Base-by-base conservation (phyloP, 2,329 filamentous ascomycete species). In the Cladophialophora psammophila region DNA sequence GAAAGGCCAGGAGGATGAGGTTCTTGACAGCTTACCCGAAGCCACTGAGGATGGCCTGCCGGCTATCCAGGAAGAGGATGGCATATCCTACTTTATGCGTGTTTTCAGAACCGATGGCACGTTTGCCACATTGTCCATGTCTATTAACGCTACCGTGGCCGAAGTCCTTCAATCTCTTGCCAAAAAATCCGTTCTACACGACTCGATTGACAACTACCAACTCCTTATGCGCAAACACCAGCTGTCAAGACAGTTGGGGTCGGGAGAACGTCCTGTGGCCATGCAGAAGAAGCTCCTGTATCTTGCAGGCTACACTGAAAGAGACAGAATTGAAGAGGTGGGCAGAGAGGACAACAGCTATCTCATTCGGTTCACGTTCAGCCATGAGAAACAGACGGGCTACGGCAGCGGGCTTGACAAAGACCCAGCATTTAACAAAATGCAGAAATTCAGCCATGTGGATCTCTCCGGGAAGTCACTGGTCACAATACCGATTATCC, bases 261-360 rank as follows among this genome's bases (percentile, higher is more conserved):
- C 89, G 3, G 85, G 86, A 13, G 95, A 99, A 79, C 87, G 92
- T 53, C 95, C 95, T 0, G 85, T 98, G 40, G 84, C 95, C 31
- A 93, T 99, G 75, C 95, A 99, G 78, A 98, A 97, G 80, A 87
- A 90, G 56, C 84, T 99, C 18, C 82, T 99, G 18, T 91, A 97
- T 78, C 93, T 97, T 79, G 91, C 94, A 61, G 95, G 95, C 9
- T 99, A 98, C 75, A 90, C 92, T 65, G 89, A 93, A 36, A 88
- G 88, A 64, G 95, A 99, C 78, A 89, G 88, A 45, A 88, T 99
- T 54, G 94, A 97, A 77, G 95, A 98, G 69, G 88, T 99, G 60
- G 95, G 95, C 34, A 89, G 95, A 65, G 95, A 99, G 78, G 95
- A 99, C 81, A 97, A 98, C 78, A 96, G 94, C 76, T 99, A 98